These are phyloP conservation scores for Lasiodiplodia citricola DNA, from an alignment of 2,329 filamentous ascomycete genomes.

Conservation along the genomic window DNA sequence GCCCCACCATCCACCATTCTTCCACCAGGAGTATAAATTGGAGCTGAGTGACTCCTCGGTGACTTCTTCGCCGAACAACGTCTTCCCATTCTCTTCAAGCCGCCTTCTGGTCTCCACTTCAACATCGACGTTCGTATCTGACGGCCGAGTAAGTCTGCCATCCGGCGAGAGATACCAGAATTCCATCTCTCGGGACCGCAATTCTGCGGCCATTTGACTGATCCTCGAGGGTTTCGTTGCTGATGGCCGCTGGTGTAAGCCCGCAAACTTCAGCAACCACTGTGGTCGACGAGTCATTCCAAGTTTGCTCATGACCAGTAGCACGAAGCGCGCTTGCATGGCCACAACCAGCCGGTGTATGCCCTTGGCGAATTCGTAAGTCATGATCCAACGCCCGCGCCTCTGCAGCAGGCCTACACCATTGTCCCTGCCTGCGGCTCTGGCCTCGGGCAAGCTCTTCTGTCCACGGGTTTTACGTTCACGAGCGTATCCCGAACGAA, in stretches of 20 bases:
- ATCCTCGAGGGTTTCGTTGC: conserved; percentile 36
- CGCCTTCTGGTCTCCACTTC: conserved; percentile 77
- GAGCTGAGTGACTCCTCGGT: conserved; percentile 73
- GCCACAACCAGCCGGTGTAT: conserved; percentile 71
- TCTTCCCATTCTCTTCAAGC: conserved; percentile 49
- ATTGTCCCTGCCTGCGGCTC: conserved; percentile 48
- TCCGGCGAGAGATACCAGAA: conserved; percentile 51
- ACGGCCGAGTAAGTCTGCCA: conserved; percentile 61
- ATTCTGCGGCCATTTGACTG: conserved; percentile 21
- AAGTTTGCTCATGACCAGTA: conserved; percentile 61
- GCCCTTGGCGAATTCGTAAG: conserved; percentile 74
- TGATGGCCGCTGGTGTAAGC: conserved; percentile 30
- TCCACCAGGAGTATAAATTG: conserved; percentile 84
- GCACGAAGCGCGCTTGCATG: conserved; percentile 61
- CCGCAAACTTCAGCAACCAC: conserved; percentile 65
- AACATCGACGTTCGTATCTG: conserved; percentile 73
- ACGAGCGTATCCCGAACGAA: conserved; percentile 63
- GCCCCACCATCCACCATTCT: conserved; percentile 82
- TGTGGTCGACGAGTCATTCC: conserved; percentile 67
- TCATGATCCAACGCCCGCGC: conserved; percentile 78
- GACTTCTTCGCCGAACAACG: conserved; percentile 38
- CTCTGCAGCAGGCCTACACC: conserved; percentile 82
- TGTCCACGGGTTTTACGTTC: conserved; percentile 67
- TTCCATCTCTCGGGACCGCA: conserved; percentile 59
- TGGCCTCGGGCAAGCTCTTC: conserved; percentile 46